phyloP scores from a whole-genome alignment of 2,329 filamentous ascomycete genomes.

The Aaosphaeria pasadenensis region DNA sequence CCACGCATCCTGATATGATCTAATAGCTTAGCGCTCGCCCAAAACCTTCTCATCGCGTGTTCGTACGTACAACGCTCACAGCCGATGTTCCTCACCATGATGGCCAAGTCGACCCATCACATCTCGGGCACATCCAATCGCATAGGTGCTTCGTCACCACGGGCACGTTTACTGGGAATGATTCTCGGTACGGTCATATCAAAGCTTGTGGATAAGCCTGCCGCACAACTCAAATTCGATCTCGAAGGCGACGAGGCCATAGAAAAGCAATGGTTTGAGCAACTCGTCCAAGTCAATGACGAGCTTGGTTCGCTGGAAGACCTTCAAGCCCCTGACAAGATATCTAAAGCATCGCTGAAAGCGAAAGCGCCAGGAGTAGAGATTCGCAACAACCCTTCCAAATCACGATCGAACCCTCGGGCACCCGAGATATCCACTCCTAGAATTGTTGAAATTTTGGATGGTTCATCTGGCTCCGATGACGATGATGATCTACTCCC shows the following conservation, averaged over 20 bases:
- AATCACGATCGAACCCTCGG: not conserved
- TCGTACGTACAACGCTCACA: conserved; percentile 70
- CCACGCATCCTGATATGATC: conserved; percentile 10
- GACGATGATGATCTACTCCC: conserved; percentile 65
- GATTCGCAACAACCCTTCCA: conserved; percentile 4
- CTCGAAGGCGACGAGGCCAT: conserved; percentile 71
- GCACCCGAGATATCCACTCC: conserved; percentile 31
- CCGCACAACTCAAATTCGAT: conserved; percentile 76
- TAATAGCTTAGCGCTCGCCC: conserved; percentile 64
- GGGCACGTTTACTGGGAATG: conserved; percentile 83
- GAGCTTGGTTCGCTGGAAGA: conserved; percentile 47
- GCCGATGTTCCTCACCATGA: conserved; percentile 63
- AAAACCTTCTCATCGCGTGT: conserved; percentile 72
- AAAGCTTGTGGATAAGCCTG: conserved; percentile 61
- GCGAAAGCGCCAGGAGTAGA: not conserved
- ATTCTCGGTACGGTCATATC: conserved; percentile 74
- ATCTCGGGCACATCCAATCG: conserved; percentile 81
- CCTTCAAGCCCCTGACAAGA: conserved; percentile 7
- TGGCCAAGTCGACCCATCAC: conserved; percentile 71
- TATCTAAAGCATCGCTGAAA: conserved; percentile 6
- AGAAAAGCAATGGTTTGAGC: conserved; percentile 74
- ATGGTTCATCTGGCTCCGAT: conserved; percentile 41
- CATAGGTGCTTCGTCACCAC: conserved; percentile 70
- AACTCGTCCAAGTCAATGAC: conserved; percentile 63
- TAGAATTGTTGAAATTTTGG: conserved; percentile 53